A percentile compares a stretch with the other conserved stretches of the same genome.
These are phyloP conservation scores for Fusarium palustre DNA, from an alignment of 2,329 filamentous ascomycete genomes.

Conservation along the genomic window DNA sequence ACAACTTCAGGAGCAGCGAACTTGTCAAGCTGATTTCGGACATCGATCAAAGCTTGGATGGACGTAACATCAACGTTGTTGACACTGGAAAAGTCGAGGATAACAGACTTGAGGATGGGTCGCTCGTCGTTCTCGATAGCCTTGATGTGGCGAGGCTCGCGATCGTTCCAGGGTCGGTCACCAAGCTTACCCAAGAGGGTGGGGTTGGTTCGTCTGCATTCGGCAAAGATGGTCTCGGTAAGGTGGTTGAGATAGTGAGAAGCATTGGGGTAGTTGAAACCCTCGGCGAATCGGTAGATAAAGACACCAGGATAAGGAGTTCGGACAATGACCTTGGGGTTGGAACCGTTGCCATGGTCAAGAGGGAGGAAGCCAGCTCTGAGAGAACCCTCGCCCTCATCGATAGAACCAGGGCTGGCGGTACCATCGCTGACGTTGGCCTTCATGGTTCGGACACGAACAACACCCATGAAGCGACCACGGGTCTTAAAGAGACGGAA, in stretches of 20 bases:
- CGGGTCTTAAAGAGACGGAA: conserved; percentile 83
- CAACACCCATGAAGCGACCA: conserved; percentile 82
- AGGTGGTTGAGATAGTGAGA: conserved; percentile 64
- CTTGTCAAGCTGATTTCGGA: conserved; percentile 64
- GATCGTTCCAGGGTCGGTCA: conserved; percentile 70
- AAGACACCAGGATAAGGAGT: conserved; percentile 65
- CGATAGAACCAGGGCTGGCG: conserved; percentile 49
- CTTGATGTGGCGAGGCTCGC: conserved; percentile 54
- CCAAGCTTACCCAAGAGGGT: conserved; percentile 60
- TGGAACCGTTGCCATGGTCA: conserved; percentile 63
- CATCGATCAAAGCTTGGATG: conserved; percentile 65
- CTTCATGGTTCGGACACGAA: conserved; percentile 87
- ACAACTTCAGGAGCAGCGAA: conserved; percentile 60
- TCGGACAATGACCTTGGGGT: conserved; percentile 59
- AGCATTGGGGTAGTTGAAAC: conserved; percentile 68
- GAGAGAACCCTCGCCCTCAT: conserved; percentile 60
- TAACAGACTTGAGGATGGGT: conserved; percentile 65
- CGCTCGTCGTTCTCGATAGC: conserved; percentile 51
- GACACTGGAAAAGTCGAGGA: conserved; percentile 67
- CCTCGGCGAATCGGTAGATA: conserved; percentile 66
- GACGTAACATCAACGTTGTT: conserved; percentile 68
- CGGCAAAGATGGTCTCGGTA: conserved; percentile 58
- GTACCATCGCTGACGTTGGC: conserved; percentile 73
- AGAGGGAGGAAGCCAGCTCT: conserved; percentile 61
- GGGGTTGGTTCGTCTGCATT: conserved; percentile 60